These are phyloP conservation scores for Ecytonucleospora hepatopenaei DNA, from an alignment of 371 early-diverging fungal genomes.

Conservation along the genomic window DNA sequence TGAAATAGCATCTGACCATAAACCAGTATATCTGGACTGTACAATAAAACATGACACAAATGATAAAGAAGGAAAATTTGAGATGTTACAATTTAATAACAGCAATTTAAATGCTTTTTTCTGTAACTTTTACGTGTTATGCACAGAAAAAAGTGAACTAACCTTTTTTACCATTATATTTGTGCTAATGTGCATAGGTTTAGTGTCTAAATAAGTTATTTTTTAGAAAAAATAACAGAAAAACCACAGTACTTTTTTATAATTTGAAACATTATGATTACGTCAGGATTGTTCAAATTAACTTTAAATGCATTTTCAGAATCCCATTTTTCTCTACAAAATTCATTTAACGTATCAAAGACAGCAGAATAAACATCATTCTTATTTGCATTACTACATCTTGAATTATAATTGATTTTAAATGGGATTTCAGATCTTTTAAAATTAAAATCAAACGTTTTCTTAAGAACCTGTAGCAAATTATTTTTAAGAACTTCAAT, in stretches of 20 bases:
- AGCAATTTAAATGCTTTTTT: too few species aligned
- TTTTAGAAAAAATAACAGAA: too few species aligned
- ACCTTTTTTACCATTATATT: too few species aligned
- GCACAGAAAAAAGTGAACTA: too few species aligned
- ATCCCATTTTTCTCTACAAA: too few species aligned
- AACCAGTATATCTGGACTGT: conserved; percentile 15
- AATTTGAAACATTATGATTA: conserved; percentile 24
- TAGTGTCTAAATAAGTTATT: too few species aligned
- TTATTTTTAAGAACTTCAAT: conserved; percentile 9
- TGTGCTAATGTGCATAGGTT: too few species aligned
- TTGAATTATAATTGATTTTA: not conserved
- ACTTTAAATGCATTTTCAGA: conserved; percentile 7
- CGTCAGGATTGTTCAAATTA: conserved; percentile 18
- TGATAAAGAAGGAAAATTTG: not conserved
- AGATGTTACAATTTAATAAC: not conserved
- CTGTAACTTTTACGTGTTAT: too few species aligned
- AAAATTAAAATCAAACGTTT: not conserved
- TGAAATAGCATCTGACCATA: conserved; percentile 23
- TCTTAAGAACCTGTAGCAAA: not conserved
- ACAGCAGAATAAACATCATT: too few species aligned
- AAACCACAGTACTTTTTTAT: conserved; percentile 34
- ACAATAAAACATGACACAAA: not conserved
- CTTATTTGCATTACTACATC: not conserved
- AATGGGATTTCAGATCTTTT: conserved; percentile 27
- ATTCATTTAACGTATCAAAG: too few species aligned